Base-by-base conservation (phyloP, 1,139 yeast species). In the Casaregolazyma lundiana region DNA sequence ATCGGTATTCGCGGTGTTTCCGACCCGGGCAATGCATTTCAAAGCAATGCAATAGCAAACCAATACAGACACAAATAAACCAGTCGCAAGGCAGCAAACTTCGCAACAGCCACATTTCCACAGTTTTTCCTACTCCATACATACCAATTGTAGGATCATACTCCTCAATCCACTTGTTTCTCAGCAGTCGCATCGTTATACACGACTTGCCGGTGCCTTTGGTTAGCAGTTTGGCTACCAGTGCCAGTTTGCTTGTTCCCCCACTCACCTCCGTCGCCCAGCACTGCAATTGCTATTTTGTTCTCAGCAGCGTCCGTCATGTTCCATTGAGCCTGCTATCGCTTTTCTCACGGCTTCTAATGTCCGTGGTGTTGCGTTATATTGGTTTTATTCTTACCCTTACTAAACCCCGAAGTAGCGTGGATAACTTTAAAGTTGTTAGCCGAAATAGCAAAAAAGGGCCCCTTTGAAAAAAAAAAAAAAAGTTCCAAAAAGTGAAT, bases 111-210 rank as follows among this genome's bases (percentile, higher is more conserved):
- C n/a, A n/a, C n/a, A n/a, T n/a, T n/a, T n/a, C n/a, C n/a, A n/a
- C n/a, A n/a, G n/a, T n/a, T n/a, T n/a, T n/a, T n/a, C n/a, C n/a
- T n/a, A n/a, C n/a, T n/a, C n/a, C n/a, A n/a, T 19, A 46, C 60
- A 34, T 43, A 57, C 62, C 64, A 29, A 64, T 64, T 7, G 69
- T 65, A 2, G 69, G 69, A 47, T 65, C 69, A 47, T 65, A 65
- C 40, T 62, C 67, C 46, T 64, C 67, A 9, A 64, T 64, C 67
- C 67, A 64, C 48, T 63, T 63, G 50, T 63, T 54, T 26, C 68
- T 53, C 26, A 64, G 60, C 44, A 64, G 53, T 21, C 67, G 44
- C 67, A 64, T 64, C 15, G 68, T 64, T 38, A 64, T 60, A 47
- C 65, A 61, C 9, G 65, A 61, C 47, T 61, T 61, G 11, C 65